Evolutionary conservation across 2,329 filamentous ascomycete species (phyloP), one percentile per base, ranked within the genome.

Genomic region (Botrytis fabae): DNA sequence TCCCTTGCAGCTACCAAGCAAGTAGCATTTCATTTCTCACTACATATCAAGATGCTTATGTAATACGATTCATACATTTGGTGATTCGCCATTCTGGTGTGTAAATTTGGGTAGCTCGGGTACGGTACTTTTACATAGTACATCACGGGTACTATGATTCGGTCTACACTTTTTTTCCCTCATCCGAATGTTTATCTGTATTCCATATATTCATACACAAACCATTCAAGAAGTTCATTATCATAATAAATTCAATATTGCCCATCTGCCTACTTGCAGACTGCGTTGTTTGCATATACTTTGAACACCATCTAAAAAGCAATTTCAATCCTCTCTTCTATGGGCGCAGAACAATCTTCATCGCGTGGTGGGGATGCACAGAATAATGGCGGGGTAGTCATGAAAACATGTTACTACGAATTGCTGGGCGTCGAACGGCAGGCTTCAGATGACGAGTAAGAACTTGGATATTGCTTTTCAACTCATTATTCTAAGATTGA

Each of bases 331-430:
- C 51, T 69, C 18, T 66, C 54, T 14, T 42, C 63, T n/a, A 78
- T 78, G 77, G 77, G 77, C 59, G 77, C 77, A 72, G 74, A 78
- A 66, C 77, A 78, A 70, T 78, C 77, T 44, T 77, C 77, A 28
- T 42, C 70, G 18, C 64, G 54, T 42, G 48, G 63, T n/a, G 32
- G 72, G 25, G 71, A 71, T 65, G 63, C 48, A 20, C 62, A 73
- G 25, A 69, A 51, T 38, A 68, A 74, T 65, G 72, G 65, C 64
- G 63, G 69, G 54, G 48, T 73, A 10, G 46, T 68, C 61, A 73
- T 70, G 40, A 95, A 93, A 83, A 92, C 88, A 51, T 93, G 92
- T 81, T 95, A 95, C 82, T 98, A 98, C 83, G 92, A 96, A 78
- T 86, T 98, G 51, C 87, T 98, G 8, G 90, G 87, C 9, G 85